Base-by-base conservation (phyloP, 1,284 basidiomycete species). In the Irpex sp. region DNA sequence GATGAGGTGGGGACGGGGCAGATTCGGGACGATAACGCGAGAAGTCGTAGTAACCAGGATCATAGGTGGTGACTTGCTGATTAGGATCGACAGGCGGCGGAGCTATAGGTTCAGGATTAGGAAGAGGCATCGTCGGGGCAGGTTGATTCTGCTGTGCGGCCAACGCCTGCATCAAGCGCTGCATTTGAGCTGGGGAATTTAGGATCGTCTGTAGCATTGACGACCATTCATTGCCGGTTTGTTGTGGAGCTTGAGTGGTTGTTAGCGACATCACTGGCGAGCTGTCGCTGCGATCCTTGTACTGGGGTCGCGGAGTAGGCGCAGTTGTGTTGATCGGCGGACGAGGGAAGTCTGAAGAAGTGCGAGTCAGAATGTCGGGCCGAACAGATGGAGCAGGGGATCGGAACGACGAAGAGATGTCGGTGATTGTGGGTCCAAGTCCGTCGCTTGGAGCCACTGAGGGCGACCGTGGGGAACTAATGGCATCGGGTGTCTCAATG, bases 151-250 rank as follows among this genome's bases (percentile, higher is more conserved):
- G 71, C 61, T 82, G 80, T 9, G 75, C 67, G 7, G 79, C 75
- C 44, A 90, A 76, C 0, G 85, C 82, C 37, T 85, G 82, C 59
- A 93, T 77, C 57, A 94, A 79, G 67, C 87, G 86, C 67, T 92
- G 89, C 63, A 93, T 81, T 66, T 91, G 88, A 1, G 77, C 76
- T 0, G 90, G 89, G 0, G 85, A 85, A 55, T 86, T 83, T 57
- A 88, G 80, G 54, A 56, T 74, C 19, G 81, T 80, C 17, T 84
- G 82, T 48, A 92, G 79, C 1, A 88, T 82, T 3, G 82, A 78
- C 66, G 89, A 86, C 64, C 91, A 77, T 11, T 65, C 64, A 31
- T 19, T 86, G 77, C 9, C 87, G 1, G n/a, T 51, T 82, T 58
- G 77, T 62, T 73, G 63, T 62, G 73, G 60, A 13, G 70, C 67